Evolutionary conservation across 116 monocot genomes (phyloP), one percentile per base, ranked within the genome.

Genomic region (Papilionanthe hybrid): DNA sequence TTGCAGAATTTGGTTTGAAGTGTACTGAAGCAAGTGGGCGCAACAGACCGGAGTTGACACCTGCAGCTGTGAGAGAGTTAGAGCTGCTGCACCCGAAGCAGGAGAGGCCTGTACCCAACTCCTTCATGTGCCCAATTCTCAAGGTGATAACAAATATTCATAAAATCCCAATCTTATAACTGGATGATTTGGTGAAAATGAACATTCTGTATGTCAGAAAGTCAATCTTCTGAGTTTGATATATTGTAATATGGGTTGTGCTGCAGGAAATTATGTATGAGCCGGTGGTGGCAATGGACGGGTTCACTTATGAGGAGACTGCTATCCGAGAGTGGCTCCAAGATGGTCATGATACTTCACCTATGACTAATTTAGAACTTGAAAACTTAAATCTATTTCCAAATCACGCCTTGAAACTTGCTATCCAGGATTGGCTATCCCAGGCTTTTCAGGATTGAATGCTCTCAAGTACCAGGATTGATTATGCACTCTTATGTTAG

Each of bases 261-360:
- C 67, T 84, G 77, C 86, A 95, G 95, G 95, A 95, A 85, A 86
- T 92, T 32, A 95, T 95, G 95, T 79, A 88, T 47, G 95, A 95
- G 49, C 95, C 95, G 2, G 89, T 90, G 32, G 84, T 89, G 45
- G 95, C 92, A 5, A 91, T 93, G 10, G 95, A 95, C 77, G 95
- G 95, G n/a, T 91, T 88, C 83, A 92, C 95, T 1, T 95, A 95
- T 17, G 95, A 95, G 82, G 86, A 88, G 19, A 79, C 56, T 17
- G 95, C 92, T 5, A 1, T 95, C 42, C 84, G 75, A 23, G 87
- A 73, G 19, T 95, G 91, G 95, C 72, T 95, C 10, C 77, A 79
- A 10, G 88, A 78, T 47, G 95, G 93, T 66, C 79, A 84, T 25
- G 84, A 87, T 53, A 95, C 92, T 15, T 95, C 94, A n/a, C 94